Percentiles rank a stretch among this genome's conserved stretches.
phyloP scores from a whole-genome alignment of 108 stramenopile species.

The Cyclotella kingstonii region DNA sequence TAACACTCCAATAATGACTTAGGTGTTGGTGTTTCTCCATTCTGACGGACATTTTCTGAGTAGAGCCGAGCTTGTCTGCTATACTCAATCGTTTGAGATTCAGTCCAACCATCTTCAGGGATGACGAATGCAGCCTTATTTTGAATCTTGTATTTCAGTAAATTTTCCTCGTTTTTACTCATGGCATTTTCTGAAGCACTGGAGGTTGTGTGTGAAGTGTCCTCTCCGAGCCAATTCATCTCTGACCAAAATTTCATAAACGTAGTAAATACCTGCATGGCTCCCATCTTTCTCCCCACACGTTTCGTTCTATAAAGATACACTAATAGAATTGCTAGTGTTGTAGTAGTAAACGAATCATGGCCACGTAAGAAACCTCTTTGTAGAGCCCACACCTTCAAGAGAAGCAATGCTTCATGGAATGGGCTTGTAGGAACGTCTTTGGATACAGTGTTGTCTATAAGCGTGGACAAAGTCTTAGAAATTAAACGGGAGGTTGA shows the following conservation, averaged over 20 bases:
- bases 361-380: conserved; percentile 75
- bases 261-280: conserved; percentile 71
- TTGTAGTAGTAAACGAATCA: conserved; percentile 68
- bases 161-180: neutral
- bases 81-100: conserved; percentile 52
- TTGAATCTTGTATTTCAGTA: conserved; percentile 7
- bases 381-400: conserved; percentile 85
- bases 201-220: neutral
- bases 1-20: conserved; percentile 63
- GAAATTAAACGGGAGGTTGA: conserved; percentile 46
- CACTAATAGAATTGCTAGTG: conserved; percentile 52
- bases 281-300: conserved; percentile 67
- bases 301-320: conserved; percentile 71
- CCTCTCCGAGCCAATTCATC: conserved; percentile 72
- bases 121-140: conserved; percentile 60
- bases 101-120: conserved; percentile 51
- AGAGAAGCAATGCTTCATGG: conserved; percentile 54
- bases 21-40: conserved; percentile 31
- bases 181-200: neutral
- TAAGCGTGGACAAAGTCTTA: conserved; percentile 18
- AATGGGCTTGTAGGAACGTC: conserved; percentile 38
- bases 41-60: conserved; percentile 24
- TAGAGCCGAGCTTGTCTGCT: conserved; percentile 56
- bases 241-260: conserved; percentile 73
- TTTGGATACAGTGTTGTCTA: neutral